Conservation (phyloP, 2,329 filamentous ascomycete species). For the Neopestalotiopsis rosae region DNA sequence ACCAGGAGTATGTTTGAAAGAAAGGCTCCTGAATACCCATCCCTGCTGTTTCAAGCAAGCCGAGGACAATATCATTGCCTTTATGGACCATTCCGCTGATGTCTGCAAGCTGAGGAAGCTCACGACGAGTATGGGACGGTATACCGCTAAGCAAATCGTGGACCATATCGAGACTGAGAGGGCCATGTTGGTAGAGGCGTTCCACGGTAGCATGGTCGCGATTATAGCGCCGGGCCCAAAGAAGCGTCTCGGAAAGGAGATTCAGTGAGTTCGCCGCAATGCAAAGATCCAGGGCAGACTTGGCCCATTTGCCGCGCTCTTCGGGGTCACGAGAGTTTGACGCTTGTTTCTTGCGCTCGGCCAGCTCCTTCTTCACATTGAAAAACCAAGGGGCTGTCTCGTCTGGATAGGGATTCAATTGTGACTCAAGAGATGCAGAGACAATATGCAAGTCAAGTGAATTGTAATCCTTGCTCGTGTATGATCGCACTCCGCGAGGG, state of each 20-base stretch:
- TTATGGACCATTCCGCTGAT: slow-evolving; percentile 12
- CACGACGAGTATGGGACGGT: background rate
- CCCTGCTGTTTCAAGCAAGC: slow-evolving; percentile 19
- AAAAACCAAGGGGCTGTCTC: slow-evolving; percentile 1
- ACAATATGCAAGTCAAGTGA: background rate
- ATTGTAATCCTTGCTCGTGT: background rate
- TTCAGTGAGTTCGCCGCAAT: slow-evolving; percentile 25
- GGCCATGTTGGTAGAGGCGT: slow-evolving; percentile 6
- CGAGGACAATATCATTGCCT: slow-evolving; percentile 24
- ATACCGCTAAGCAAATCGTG: slow-evolving; percentile 23
- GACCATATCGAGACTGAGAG: slow-evolving; percentile 16
- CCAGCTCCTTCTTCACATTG: background rate
- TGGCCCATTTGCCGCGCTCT: slow-evolving; percentile 18
- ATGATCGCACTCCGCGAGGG: background rate
- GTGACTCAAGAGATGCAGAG: slow-evolving; percentile 2
- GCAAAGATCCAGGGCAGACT: slow-evolving; percentile 20
- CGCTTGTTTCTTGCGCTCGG: slow-evolving; percentile 14
- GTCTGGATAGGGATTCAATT: background rate
- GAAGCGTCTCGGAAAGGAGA: slow-evolving; percentile 21
- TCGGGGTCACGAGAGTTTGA: slow-evolving; percentile 7
- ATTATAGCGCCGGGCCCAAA: slow-evolving; percentile 26
- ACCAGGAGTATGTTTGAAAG: background rate
- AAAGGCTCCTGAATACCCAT: slow-evolving; percentile 19
- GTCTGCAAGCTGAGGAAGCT: background rate
- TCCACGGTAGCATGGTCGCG: slow-evolving; percentile 18